Evolutionary conservation across 2,329 filamentous ascomycete genomes (phyloP).

Genomic region (Fusarium sp.): DNA sequence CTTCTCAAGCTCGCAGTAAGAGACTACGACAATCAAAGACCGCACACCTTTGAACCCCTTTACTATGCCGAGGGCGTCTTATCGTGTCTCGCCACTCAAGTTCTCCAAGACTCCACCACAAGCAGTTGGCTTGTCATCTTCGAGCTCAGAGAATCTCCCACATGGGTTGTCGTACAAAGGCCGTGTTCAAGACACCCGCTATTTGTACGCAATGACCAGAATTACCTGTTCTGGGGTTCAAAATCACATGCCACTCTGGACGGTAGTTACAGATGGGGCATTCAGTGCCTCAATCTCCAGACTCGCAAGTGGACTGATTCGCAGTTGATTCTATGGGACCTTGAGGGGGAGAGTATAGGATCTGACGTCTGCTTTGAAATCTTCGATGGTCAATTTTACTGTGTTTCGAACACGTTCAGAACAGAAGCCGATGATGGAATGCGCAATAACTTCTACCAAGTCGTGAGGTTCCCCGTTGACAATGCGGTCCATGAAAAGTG

Average conservation of each 20-base stretch:
- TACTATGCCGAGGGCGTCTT: slow-evolving; percentile 67
- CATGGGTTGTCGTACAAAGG: slow-evolving; percentile 52
- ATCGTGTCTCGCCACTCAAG: slow-evolving; percentile 64
- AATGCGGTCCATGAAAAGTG: slow-evolving; percentile 48
- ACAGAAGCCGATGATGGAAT: slow-evolving; percentile 71
- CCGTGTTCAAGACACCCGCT: slow-evolving; percentile 63
- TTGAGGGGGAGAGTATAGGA: slow-evolving; percentile 72
- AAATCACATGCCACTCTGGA: slow-evolving; percentile 63
- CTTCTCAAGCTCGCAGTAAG: slow-evolving; percentile 51
- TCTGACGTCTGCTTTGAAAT: slow-evolving; percentile 78
- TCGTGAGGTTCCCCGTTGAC: slow-evolving; percentile 68
- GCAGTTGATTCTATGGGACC: slow-evolving; percentile 63
- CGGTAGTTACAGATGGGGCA: slow-evolving; percentile 69
- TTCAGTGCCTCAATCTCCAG: slow-evolving; percentile 62
- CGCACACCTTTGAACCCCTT: slow-evolving; percentile 63
- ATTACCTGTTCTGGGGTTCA: slow-evolving; percentile 73
- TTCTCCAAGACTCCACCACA: slow-evolving; percentile 42
- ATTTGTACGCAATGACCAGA: slow-evolving; percentile 72
- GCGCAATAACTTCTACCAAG: slow-evolving; percentile 76
- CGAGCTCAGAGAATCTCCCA: slow-evolving; percentile 51
- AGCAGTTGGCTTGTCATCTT: slow-evolving; percentile 63
- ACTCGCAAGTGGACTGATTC: slow-evolving; percentile 51
- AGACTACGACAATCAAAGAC: slow-evolving; percentile 45
- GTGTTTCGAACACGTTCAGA: slow-evolving; percentile 71
- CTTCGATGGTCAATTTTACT: slow-evolving; percentile 72